phyloP scores from a whole-genome alignment of 2,329 filamentous ascomycete genomes.

The Emydomyces testavorans region DNA sequence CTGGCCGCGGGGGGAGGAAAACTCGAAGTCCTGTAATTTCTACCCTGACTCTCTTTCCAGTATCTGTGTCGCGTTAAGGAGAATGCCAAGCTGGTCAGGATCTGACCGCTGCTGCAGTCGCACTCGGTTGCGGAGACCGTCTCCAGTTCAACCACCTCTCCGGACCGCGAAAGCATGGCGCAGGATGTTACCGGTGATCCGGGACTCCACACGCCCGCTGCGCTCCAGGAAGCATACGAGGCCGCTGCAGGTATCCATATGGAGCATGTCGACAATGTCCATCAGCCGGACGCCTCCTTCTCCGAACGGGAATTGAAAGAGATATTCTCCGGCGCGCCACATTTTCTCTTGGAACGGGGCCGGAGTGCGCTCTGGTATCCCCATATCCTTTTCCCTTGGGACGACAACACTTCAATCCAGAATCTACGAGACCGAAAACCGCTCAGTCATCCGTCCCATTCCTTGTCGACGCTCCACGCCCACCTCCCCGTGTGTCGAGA shows the following conservation, averaged over 20 bases:
- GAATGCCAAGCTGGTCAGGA: background rate
- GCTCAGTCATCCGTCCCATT: constrained; percentile 34
- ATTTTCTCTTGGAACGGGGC: constrained; percentile 36
- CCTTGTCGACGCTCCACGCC: constrained; percentile 34
- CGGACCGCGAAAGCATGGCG: background rate
- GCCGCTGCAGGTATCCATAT: constrained; percentile 4
- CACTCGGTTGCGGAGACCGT: background rate
- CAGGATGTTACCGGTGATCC: background rate
- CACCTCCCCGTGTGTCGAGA: constrained; percentile 34
- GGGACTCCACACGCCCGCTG: constrained; percentile 6
- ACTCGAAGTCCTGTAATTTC: background rate
- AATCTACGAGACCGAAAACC: constrained; percentile 32
- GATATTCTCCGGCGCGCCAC: constrained; percentile 35
- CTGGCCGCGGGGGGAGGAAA: background rate
- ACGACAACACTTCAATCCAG: constrained; percentile 31
- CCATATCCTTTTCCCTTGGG: constrained; percentile 37
- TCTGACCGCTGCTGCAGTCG: background rate
- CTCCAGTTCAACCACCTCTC: background rate
- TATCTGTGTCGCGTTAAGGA: background rate
- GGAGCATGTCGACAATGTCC: background rate
- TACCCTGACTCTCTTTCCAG: background rate
- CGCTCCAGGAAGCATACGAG: constrained; percentile 15
- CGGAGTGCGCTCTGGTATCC: constrained; percentile 32
- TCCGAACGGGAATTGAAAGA: constrained; percentile 29
- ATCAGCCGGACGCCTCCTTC: constrained; percentile 10